Percentiles rank a stretch among this genome's conserved stretches.
Conservation (phyloP, 2,329 filamentous ascomycete genomes). For the Bretziella fagacearum region DNA sequence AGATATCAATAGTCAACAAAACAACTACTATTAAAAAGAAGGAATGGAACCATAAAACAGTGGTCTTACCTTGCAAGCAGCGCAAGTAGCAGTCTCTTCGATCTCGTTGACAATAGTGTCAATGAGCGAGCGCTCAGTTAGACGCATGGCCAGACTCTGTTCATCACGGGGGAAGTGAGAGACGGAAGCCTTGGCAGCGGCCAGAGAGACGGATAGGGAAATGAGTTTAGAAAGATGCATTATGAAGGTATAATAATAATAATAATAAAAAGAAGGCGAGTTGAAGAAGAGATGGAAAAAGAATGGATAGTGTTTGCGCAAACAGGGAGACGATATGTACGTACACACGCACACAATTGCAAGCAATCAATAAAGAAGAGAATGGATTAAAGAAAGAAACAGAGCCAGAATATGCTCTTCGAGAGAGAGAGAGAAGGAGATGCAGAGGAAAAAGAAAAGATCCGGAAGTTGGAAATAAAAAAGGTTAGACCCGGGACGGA, state of each 20-base stretch:
- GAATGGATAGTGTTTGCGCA: not conserved
- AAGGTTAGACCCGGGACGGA: too few relatives aligned
- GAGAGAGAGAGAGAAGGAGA: not conserved
- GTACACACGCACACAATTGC: not conserved
- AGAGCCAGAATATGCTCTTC: not conserved
- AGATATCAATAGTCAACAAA: not conserved
- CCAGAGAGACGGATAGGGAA: constrained; percentile 1
- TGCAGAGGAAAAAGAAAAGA: not conserved
- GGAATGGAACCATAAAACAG: not conserved
- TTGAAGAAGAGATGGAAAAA: not conserved
- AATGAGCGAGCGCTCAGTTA: constrained; percentile 7
- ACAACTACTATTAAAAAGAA: not conserved
- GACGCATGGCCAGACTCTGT: constrained; percentile 2
- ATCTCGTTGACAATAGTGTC: constrained; percentile 18
- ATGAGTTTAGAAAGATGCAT: constrained; percentile 9
- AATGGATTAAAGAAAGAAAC: not conserved
- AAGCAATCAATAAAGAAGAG: not conserved
- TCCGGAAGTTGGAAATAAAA: not conserved
- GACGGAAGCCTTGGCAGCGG: not conserved
- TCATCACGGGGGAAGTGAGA: constrained; percentile 7
- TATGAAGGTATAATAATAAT: not conserved
- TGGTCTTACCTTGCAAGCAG: constrained; percentile 18
- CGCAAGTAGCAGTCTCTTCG: constrained; percentile 18
- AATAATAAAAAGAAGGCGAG: not conserved
- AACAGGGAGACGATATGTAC: not conserved